Evolutionary conservation across 805 yeast genomes (phyloP).

Genomic region (Metschnikowia gelsemii): DNA sequence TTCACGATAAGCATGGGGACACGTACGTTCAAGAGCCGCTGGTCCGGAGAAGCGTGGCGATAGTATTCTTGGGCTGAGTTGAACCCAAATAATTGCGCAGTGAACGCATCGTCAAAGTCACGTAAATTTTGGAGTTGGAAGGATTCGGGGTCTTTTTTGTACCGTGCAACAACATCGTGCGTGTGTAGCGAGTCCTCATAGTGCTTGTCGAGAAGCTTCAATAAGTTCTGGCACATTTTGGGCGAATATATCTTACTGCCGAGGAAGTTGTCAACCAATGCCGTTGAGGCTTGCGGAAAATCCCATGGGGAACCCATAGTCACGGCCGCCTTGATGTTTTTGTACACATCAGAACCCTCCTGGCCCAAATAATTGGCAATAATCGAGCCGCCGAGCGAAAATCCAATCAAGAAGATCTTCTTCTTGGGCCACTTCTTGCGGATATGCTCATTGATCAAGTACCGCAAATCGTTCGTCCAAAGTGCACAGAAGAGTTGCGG

Average conservation of each 20-base stretch:
- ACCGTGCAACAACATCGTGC: constrained; percentile 27
- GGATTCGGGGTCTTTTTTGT: constrained; percentile 29
- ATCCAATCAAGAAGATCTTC: constrained; percentile 64
- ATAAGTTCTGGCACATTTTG: constrained; percentile 40
- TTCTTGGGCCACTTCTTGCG: constrained; percentile 56
- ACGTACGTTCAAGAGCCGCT: constrained; percentile 52
- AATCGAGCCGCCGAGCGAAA: constrained; percentile 71
- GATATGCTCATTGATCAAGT: constrained; percentile 51
- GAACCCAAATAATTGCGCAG: constrained; percentile 63
- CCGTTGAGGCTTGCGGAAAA: constrained; percentile 52
- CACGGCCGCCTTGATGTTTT: constrained; percentile 56
- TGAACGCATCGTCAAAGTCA: constrained; percentile 63
- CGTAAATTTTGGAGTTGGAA: constrained; percentile 39
- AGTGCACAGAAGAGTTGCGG: constrained; percentile 67
- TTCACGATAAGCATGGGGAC: constrained; percentile 63
- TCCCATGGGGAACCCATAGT: constrained; percentile 75
- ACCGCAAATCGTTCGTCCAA: constrained; percentile 68
- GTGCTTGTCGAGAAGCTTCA: constrained; percentile 34
- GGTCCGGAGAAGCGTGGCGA: constrained; percentile 61
- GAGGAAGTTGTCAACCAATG: constrained; percentile 36
- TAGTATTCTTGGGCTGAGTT: constrained; percentile 62
- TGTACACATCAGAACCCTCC: constrained; percentile 48
- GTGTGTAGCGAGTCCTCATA: constrained; percentile 27
- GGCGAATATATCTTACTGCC: constrained; percentile 45
- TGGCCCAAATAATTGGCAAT: constrained; percentile 69